phyloP scores from a whole-genome alignment of 2,329 filamentous ascomycete genomes.

The Arthrinium phaeospermum region DNA sequence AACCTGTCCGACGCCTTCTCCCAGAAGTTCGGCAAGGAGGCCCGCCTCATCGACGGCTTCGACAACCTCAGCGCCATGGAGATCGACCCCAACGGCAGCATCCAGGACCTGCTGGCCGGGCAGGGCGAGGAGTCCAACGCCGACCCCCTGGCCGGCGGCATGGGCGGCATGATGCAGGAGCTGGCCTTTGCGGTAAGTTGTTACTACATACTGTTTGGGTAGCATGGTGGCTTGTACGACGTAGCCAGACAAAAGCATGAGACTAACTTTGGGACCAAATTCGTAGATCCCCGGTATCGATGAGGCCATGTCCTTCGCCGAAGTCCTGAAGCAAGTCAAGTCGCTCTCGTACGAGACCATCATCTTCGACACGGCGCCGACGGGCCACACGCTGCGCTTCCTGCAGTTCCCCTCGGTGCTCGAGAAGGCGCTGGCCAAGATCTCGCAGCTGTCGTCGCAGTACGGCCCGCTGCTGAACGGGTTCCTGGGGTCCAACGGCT shows the following conservation, averaged over 20 bases:
- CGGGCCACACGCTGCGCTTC: constrained; percentile 97
- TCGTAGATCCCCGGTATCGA: constrained; percentile 93
- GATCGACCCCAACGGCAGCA: constrained; percentile 97
- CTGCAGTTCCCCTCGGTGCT: constrained; percentile 97
- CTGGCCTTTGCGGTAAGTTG: constrained; percentile 84
- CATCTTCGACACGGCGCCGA: constrained; percentile 98
- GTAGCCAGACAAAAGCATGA: neutral
- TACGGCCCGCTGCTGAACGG: constrained; percentile 96
- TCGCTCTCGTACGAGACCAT: constrained; percentile 98
- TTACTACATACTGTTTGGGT: constrained; percentile 5
- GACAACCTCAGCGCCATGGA: constrained; percentile 97
- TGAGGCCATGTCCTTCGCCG: constrained; percentile 99
- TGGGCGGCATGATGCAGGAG: constrained; percentile 83
- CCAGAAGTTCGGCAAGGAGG: constrained; percentile 99
- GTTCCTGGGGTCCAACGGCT: constrained; percentile 78
- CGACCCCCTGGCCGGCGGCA: constrained; percentile 46
- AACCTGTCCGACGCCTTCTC: constrained; percentile 98
- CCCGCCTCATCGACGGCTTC: constrained; percentile 88
- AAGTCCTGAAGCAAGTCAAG: constrained; percentile 99
- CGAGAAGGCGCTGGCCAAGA: constrained; percentile 97
- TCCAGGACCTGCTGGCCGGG: constrained; percentile 88
- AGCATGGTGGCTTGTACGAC: neutral
- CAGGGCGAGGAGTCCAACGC: constrained; percentile 67
- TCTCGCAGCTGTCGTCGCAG: constrained; percentile 90
- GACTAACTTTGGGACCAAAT: neutral